Conservation (phyloP, 805 yeast species). For the Yamadazyma akitaensis region DNA sequence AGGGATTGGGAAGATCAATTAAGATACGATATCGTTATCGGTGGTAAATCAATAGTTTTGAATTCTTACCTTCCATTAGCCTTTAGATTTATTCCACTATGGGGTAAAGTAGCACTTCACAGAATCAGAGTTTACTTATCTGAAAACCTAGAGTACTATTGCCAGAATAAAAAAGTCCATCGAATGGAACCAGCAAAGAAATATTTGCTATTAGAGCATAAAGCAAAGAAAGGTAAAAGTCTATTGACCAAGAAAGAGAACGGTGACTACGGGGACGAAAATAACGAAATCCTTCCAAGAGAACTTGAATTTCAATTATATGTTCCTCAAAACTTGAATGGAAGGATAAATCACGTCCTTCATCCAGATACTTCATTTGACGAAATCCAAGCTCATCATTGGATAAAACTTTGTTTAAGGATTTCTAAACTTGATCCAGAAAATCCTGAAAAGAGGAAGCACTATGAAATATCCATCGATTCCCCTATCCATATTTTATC, state of each 20-base stretch:
- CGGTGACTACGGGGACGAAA: conserved; percentile 31
- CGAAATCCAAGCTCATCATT: conserved; percentile 85
- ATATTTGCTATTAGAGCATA: conserved; percentile 75
- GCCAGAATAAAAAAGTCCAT: conserved; percentile 82
- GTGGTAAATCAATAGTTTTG: conserved; percentile 82
- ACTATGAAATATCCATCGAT: conserved; percentile 91
- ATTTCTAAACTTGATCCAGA: conserved; percentile 64
- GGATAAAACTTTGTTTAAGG: conserved; percentile 88
- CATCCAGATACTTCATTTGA: conserved; percentile 86
- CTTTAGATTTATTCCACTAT: conserved; percentile 75
- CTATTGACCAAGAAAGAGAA: conserved; percentile 41
- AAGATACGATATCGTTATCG: conserved; percentile 85
- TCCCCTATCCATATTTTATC: conserved; percentile 87
- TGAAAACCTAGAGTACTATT: conserved; percentile 87
- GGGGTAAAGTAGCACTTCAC: conserved; percentile 80
- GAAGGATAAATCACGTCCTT: conserved; percentile 43
- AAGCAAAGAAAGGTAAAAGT: conserved; percentile 52
- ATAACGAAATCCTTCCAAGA: conserved; percentile 61
- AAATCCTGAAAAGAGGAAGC: conserved; percentile 64
- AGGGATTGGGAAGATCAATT: conserved; percentile 94
- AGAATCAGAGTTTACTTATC: conserved; percentile 82
- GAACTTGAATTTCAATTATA: conserved; percentile 85
- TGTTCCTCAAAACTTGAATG: conserved; percentile 67
- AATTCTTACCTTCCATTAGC: conserved; percentile 83
- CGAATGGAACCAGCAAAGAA: conserved; percentile 88